phyloP scores from a whole-genome alignment of 768 basidiomycete species.

The Hortiboletus flavorubellus region DNA sequence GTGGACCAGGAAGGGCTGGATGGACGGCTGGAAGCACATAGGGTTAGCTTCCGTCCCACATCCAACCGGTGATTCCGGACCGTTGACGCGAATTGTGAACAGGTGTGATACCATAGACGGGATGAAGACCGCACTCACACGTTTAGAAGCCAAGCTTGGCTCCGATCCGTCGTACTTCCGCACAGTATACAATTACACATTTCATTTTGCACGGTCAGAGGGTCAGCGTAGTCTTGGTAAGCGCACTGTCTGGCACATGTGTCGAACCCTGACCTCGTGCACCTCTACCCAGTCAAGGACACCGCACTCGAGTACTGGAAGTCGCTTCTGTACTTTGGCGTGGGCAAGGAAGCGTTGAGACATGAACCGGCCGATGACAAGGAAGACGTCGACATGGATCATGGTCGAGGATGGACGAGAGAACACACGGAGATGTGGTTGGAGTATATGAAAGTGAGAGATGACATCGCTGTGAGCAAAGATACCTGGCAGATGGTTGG shows the following conservation, averaged over 20 bases:
- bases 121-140: slow-evolving; percentile 56
- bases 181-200: slow-evolving; percentile 76
- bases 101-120: slow-evolving; percentile 64
- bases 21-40: slow-evolving; percentile 74
- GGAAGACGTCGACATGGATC: slow-evolving; percentile 42
- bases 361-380: slow-evolving; percentile 42
- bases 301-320: slow-evolving; percentile 75
- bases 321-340: slow-evolving; percentile 70
- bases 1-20: slow-evolving; percentile 71
- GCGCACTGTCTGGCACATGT: slow-evolving; percentile 22
- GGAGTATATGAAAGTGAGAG: slow-evolving; percentile 63
- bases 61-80: slow-evolving; percentile 1
- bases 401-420: slow-evolving; percentile 55
- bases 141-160: slow-evolving; percentile 57
- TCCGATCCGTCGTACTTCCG: slow-evolving; percentile 67
- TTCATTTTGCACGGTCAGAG: slow-evolving; percentile 70
- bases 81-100: slow-evolving; percentile 1
- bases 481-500: slow-evolving; percentile 87
- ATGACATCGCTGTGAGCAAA: slow-evolving; percentile 76
- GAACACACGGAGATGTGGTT: slow-evolving; percentile 73
- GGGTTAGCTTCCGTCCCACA: slow-evolving; percentile 44
- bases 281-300: slow-evolving; percentile 48
- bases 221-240: slow-evolving; percentile 79
- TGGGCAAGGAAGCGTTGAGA: slow-evolving; percentile 61
- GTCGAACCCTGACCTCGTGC: slow-evolving; percentile 1